Conservation (phyloP, 164 flowering plant species). For the Umbilicus rupestris region DNA sequence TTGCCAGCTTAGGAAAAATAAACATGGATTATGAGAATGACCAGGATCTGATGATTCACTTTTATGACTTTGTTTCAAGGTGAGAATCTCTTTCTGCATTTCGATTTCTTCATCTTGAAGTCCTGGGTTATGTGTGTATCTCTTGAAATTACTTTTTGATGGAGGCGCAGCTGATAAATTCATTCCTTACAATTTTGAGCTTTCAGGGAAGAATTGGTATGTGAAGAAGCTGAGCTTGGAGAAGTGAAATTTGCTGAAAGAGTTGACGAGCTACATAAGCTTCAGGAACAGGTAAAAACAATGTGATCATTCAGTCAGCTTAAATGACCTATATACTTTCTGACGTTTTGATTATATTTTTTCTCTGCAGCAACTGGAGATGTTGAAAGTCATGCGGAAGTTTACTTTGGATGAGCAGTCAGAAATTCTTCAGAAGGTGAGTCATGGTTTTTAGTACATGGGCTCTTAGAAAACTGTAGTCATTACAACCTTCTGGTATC, state of each 20-base stretch:
- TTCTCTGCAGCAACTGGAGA: constrained; percentile 72
- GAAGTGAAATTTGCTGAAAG: constrained; percentile 66
- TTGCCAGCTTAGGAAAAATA: constrained; percentile 73
- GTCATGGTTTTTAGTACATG: background rate
- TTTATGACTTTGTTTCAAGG: constrained; percentile 70
- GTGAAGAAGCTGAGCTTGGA: constrained; percentile 93
- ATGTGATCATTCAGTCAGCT: background rate
- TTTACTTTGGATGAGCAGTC: constrained; percentile 69
- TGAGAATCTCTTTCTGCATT: constrained; percentile 21
- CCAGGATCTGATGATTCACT: constrained; percentile 68
- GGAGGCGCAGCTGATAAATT: background rate
- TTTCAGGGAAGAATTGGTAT: constrained; percentile 79
- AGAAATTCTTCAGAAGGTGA: constrained; percentile 66
- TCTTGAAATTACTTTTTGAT: background rate
- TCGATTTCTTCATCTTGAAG: background rate
- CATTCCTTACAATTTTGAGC: constrained; percentile 5
- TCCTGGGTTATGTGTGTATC: background rate
- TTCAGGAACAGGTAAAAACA: constrained; percentile 56
- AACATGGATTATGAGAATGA: constrained; percentile 65
- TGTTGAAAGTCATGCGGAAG: constrained; percentile 75
- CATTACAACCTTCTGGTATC: background rate
- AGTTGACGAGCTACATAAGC: constrained; percentile 35
- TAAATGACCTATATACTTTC: background rate
- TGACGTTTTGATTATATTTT: background rate
- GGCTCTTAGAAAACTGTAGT: background rate